These are phyloP conservation scores for Cercophora newfieldiana DNA, from an alignment of 495 filamentous ascomycete genomes.

Conservation along the genomic window DNA sequence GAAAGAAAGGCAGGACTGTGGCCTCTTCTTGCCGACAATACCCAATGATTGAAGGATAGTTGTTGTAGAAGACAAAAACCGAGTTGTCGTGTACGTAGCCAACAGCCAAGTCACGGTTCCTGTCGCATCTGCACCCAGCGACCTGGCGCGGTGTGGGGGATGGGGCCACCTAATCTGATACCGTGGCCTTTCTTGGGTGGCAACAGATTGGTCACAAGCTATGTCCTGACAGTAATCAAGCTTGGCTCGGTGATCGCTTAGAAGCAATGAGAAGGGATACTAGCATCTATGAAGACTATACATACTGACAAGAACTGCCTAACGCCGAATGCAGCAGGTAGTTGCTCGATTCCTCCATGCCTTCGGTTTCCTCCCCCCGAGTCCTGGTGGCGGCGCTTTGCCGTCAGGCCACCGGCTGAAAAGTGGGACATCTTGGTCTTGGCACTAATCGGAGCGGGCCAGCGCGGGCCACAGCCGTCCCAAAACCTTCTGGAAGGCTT, in stretches of 20 bases:
- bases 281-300: too few species aligned
- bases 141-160: not conserved
- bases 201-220: not conserved
- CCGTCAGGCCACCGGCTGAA: not conserved
- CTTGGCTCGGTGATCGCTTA: not conserved
- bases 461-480: not conserved
- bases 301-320: too few species aligned
- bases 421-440: not conserved
- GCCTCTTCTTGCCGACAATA: not conserved
- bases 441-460: not conserved
- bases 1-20: not conserved
- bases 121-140: slow-evolving; percentile 4
- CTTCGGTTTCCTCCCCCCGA: not conserved
- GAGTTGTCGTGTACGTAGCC: not conserved
- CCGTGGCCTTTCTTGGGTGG: slow-evolving; percentile 8
- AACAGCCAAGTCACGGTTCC: not conserved
- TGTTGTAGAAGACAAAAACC: not conserved
- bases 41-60: not conserved
- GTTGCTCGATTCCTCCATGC: not conserved
- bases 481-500: not conserved
- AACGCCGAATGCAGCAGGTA: too few species aligned
- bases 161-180: not conserved
- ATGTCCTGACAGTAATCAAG: not conserved
- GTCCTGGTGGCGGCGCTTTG: not conserved
- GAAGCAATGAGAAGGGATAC: too few species aligned